A percentile compares a stretch with the other conserved stretches of the same genome.
Conservation (phyloP, 2,329 filamentous ascomycete species). For the Penicillium sp. region DNA sequence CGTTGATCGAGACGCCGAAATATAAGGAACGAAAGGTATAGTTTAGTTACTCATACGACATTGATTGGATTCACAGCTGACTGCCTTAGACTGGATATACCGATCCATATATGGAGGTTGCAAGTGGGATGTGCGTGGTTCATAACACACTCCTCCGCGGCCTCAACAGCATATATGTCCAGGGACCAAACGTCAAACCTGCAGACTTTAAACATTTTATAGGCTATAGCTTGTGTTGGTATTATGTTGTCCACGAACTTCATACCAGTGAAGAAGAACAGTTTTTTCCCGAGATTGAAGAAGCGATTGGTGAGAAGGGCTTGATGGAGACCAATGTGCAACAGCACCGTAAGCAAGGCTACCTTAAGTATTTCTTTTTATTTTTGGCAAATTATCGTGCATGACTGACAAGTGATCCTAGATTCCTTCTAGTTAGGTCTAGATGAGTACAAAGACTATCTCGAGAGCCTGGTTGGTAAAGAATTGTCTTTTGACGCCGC, state of each 20-base stretch:
- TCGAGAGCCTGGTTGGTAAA: constrained; percentile 2
- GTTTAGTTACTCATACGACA: too few relatives aligned
- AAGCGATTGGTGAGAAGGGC: constrained; percentile 23
- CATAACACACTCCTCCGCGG: constrained; percentile 40
- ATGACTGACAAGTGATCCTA: too few relatives aligned
- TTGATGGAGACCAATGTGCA: constrained; percentile 29
- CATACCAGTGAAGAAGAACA: constrained; percentile 35
- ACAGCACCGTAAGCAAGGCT: constrained; percentile 29
- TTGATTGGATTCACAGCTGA: too few relatives aligned
- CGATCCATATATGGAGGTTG: constrained; percentile 8
- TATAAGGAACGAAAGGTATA: too few relatives aligned
- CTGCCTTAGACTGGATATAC: neutral
- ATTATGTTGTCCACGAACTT: constrained; percentile 31
- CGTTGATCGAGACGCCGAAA: too few relatives aligned
- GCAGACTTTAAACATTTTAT: constrained; percentile 32
- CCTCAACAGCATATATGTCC: constrained; percentile 39
- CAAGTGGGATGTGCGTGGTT: constrained; percentile 21
- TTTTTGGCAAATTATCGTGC: too few relatives aligned
- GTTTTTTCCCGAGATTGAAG: constrained; percentile 32
- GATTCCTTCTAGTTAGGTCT: constrained; percentile 1
- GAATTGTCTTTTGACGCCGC: constrained; percentile 2
- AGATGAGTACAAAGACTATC: neutral
- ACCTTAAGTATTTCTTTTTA: too few relatives aligned
- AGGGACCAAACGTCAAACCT: constrained; percentile 19
- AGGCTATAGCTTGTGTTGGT: constrained; percentile 33